Evolutionary conservation across 202 grass and related monocot genomes (phyloP), one percentile per base, ranked within the genome.

Genomic region (Bolboschoenoplectus hybrid): DNA sequence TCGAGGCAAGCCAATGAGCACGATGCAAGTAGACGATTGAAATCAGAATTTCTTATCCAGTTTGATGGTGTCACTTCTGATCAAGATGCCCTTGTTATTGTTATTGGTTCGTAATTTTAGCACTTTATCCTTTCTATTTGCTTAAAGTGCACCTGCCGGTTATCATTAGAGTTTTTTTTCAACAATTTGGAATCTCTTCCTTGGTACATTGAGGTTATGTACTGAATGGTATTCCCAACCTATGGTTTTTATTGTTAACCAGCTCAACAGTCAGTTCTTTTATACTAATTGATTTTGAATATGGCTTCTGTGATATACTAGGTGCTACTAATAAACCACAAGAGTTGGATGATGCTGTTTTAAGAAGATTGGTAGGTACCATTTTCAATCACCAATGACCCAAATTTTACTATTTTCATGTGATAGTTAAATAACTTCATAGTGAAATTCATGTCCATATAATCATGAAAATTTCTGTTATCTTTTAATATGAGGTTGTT

Each of bases 241-340:
- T 58, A n/a, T 17, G 4, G 17, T 80, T 26, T 61, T 82, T 12
- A 8, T 5, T 39, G 77, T 64, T 74, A 49, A 34, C 19, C 6
- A 74, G 14, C 16, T 49, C 39, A 84, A 11, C 83, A 17, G 64
- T n/a, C 63, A 38, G 34, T 72, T 85, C 34, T 44, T 82, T 51
- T 88, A 38, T 89, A 89, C 61, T 90, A 80, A 53, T 38, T 67
- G 61, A 63, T 89, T 79, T 6, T 70, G 71, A 84, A 46, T 72
- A 79, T 63, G 46, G 51, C 7, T 60, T 84, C 34, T 87, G 9
- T 67, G 20, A 58, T 61, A 44, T 7, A 85, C 56, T 72, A 99
- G 97, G 97, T 68, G 97, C 97, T 90, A 99, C 97, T 17, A 99
- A 99, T 92, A 96, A 99, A 83, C 97, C 97, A 78, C 97, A 99